A percentile compares a stretch with the other conserved stretches of the same genome.
These are phyloP conservation scores for Lachancea fermentati DNA, from an alignment of 805 yeast genomes.

Conservation along the genomic window DNA sequence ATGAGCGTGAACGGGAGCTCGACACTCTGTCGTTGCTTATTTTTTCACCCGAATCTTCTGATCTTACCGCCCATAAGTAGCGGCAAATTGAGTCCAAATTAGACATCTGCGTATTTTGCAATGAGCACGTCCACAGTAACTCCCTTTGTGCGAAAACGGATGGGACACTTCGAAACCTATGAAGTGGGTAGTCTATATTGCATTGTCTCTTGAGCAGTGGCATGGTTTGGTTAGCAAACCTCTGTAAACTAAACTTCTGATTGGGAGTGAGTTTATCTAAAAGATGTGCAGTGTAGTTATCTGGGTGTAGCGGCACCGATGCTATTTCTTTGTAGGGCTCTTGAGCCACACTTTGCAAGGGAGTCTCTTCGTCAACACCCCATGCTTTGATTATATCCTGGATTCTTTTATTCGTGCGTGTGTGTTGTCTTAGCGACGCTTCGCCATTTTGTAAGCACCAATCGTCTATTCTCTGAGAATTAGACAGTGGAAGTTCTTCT, in stretches of 20 bases:
- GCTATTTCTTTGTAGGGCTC: background rate
- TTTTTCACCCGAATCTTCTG: too few species aligned
- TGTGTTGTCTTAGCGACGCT: slow-evolving; percentile 1
- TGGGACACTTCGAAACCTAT: slow-evolving; percentile 14
- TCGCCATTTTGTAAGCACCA: slow-evolving; percentile 20
- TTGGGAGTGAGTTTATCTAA: slow-evolving; percentile 9
- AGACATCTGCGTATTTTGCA: slow-evolving; percentile 2
- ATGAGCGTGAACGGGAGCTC: background rate
- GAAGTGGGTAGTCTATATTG: slow-evolving; percentile 3
- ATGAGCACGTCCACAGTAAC: slow-evolving; percentile 11
- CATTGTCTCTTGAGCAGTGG: slow-evolving; percentile 17
- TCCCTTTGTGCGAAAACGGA: slow-evolving; percentile 16
- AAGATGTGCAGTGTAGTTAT: slow-evolving; percentile 12
- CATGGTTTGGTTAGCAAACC: slow-evolving; percentile 14
- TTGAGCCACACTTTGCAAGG: slow-evolving; percentile 1
- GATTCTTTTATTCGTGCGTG: slow-evolving; percentile 7
- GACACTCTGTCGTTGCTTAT: too few species aligned
- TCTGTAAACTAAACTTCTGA: slow-evolving; percentile 12
- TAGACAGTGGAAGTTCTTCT: slow-evolving; percentile 3
- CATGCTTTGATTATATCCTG: slow-evolving; percentile 30
- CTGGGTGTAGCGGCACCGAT: slow-evolving; percentile 1
- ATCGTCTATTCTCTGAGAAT: slow-evolving; percentile 22
- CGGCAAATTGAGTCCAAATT: background rate
- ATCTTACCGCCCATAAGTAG: background rate
- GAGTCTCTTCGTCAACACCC: slow-evolving; percentile 30